A percentile compares a stretch with the other conserved stretches of the same genome.
phyloP scores from a whole-genome alignment of 495 filamentous ascomycete genomes.

The Penicillium canariense region DNA sequence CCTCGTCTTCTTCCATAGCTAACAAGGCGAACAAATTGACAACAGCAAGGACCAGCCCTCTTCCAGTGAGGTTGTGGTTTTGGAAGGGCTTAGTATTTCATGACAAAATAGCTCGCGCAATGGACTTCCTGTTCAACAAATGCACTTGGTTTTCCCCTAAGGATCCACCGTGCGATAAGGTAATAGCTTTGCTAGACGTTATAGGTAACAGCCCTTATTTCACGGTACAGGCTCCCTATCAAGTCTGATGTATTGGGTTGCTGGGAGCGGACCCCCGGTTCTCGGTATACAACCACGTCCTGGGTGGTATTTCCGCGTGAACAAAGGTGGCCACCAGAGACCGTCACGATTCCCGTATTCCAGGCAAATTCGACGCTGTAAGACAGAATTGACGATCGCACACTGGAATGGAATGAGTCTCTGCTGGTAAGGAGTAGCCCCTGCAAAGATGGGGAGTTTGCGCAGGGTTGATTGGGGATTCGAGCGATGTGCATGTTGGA shows the following conservation, averaged over 20 bases:
- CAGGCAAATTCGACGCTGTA: not conserved
- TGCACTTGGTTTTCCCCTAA: not conserved
- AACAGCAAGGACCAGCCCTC: not conserved
- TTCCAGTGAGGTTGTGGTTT: not conserved
- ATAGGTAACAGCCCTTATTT: not conserved
- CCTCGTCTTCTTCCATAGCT: slow-evolving; percentile 40
- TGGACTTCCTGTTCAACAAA: not conserved
- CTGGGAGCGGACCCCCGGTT: not conserved
- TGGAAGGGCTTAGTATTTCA: slow-evolving; percentile 21
- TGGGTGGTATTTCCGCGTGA: slow-evolving; percentile 9
- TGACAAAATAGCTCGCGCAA: slow-evolving; percentile 14
- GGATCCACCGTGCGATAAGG: slow-evolving; percentile 2
- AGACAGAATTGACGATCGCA: not conserved
- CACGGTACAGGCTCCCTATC: not conserved
- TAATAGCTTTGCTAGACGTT: not conserved
- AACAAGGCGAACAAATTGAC: not conserved
- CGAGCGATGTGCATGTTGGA: slow-evolving; percentile 26
- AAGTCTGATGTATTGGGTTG: not conserved
- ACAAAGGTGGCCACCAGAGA: not conserved
- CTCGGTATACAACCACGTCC: slow-evolving; percentile 12
- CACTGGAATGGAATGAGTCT: not conserved
- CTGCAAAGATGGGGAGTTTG: not conserved
- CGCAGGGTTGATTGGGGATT: slow-evolving; percentile 14
- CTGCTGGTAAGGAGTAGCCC: not conserved
- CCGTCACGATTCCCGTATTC: not conserved